Percentiles rank a stretch among this genome's conserved stretches.
phyloP scores from a whole-genome alignment of 257 asterid genomes.

The Mitragyna speciosa region DNA sequence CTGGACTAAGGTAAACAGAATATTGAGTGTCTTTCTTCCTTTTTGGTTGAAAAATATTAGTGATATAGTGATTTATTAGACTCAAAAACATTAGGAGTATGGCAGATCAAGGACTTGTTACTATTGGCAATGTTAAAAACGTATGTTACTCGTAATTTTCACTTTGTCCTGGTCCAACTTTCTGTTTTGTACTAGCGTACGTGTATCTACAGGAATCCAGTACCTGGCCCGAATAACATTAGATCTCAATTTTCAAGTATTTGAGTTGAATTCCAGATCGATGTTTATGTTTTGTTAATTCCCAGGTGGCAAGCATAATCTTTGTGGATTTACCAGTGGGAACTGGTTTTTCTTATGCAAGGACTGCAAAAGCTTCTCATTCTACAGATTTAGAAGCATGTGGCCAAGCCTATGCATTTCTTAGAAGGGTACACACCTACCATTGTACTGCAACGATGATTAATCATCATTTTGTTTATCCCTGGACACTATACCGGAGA shows the following conservation, averaged over 20 bases:
- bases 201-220: too few relatives aligned
- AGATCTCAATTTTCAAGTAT: neutral
- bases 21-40: neutral
- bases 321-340: constrained; percentile 33
- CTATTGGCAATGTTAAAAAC: too few relatives aligned
- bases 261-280: neutral
- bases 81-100: too few relatives aligned
- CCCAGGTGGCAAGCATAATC: constrained; percentile 28
- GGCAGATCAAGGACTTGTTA: too few relatives aligned
- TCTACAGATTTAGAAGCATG: constrained; percentile 13
- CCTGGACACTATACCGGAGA: neutral
- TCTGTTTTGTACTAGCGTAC: too few relatives aligned
- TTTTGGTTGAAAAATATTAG: neutral
- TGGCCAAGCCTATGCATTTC: constrained; percentile 27
- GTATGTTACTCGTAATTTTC: too few relatives aligned
- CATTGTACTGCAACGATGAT: neutral
- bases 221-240: too few relatives aligned
- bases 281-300: neutral
- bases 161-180: too few relatives aligned
- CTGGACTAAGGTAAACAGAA: constrained; percentile 33
- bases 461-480: neutral
- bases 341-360: constrained; percentile 36
- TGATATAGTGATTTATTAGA: too few relatives aligned
- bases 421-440: constrained; percentile 23
- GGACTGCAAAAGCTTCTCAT: constrained; percentile 16